Evolutionary conservation across 306 rosid species (phyloP).

Genomic region (Gastrolobium bilobum): DNA sequence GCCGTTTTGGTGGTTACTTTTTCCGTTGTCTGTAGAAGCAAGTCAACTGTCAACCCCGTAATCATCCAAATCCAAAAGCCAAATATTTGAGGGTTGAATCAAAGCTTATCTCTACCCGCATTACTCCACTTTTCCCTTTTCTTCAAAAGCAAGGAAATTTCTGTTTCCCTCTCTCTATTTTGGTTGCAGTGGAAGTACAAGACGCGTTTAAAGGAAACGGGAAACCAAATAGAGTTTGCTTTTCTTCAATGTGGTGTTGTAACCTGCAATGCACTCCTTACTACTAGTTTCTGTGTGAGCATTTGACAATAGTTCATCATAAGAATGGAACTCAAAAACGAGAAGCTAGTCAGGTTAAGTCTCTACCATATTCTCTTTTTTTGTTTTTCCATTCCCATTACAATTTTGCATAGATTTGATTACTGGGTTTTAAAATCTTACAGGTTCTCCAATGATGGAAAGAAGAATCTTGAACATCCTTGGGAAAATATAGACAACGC

Average conservation of each 20-base stretch:
- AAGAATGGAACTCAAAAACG: constrained; percentile 71
- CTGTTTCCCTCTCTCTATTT: not conserved
- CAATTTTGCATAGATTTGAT: constrained; percentile 39
- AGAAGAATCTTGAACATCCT: constrained; percentile 50
- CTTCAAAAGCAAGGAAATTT: constrained; percentile 10
- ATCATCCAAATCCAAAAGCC: constrained; percentile 42
- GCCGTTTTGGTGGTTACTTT: constrained; percentile 55
- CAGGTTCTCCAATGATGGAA: constrained; percentile 69
- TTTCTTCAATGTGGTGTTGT: constrained; percentile 14
- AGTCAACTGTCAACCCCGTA: constrained; percentile 45
- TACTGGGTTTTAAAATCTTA: constrained; percentile 30
- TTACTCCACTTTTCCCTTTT: constrained; percentile 26
- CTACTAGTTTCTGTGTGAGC: constrained; percentile 26
- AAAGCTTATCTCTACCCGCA: constrained; percentile 23
- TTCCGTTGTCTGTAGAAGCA: constrained; percentile 8
- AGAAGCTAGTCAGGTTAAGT: constrained; percentile 70
- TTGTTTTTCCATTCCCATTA: not conserved
- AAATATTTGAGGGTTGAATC: constrained; percentile 32
- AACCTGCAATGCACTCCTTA: constrained; percentile 40
- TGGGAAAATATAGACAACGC: constrained; percentile 60
- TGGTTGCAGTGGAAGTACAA: constrained; percentile 4
- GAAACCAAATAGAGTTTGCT: constrained; percentile 33
- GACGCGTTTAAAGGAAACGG: constrained; percentile 37
- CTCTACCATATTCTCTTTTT: not conserved
- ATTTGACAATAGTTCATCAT: constrained; percentile 29